Conservation (phyloP, 139 green algal genomes). For the Coccomyxa sp. region DNA sequence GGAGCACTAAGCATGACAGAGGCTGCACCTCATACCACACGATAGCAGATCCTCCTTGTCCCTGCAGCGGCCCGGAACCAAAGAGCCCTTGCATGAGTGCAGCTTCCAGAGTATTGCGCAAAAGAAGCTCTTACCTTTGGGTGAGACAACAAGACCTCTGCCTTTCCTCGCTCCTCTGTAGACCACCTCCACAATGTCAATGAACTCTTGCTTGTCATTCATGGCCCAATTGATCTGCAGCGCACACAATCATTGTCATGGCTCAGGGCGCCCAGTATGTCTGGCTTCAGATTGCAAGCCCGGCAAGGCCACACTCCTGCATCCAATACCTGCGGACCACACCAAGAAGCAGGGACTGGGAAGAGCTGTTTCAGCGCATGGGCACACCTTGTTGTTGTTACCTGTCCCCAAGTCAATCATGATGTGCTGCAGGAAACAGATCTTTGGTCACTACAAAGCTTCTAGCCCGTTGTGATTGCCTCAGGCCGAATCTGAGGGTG, state of each 20-base stretch:
- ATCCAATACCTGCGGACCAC: no score
- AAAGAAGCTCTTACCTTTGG: constrained; percentile 62
- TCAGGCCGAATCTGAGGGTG: no score
- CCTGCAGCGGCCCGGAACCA: neutral
- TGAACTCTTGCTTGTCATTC: constrained; percentile 99
- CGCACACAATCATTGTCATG: no score
- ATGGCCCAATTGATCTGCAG: constrained; percentile 96
- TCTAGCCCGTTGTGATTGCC: no score
- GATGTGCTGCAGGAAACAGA: constrained; percentile 70
- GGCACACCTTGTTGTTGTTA: constrained; percentile 96
- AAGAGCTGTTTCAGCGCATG: no score
- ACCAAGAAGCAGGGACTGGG: no score
- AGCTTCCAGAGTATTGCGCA: neutral
- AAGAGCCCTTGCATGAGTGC: neutral
- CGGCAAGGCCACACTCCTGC: no score
- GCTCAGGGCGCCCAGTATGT: no score
- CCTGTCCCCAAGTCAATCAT: constrained; percentile 98
- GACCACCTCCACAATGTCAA: constrained; percentile 97
- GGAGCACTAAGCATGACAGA: neutral
- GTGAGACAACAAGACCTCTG: constrained; percentile 92
- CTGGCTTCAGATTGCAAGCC: no score
- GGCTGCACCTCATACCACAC: neutral
- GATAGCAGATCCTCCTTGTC: neutral
- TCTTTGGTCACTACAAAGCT: neutral
- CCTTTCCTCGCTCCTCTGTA: constrained; percentile 92